Evolutionary conservation across 805 yeast genomes (phyloP).

Genomic region (Metschnikowia proteae): DNA sequence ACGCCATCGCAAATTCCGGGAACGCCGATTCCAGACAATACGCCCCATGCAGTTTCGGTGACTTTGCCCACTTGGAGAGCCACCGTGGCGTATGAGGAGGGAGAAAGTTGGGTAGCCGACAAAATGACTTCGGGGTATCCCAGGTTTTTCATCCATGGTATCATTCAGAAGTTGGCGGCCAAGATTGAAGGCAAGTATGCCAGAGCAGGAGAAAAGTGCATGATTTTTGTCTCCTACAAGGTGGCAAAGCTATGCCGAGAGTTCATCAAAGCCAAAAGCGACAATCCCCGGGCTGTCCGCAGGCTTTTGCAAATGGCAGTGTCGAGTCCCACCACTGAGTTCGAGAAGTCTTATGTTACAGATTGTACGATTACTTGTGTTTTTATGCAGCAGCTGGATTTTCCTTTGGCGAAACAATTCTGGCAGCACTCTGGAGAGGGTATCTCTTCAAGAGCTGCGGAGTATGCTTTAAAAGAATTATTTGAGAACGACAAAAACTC

Average conservation of each 20-base stretch:
- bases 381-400: slow-evolving; percentile 63
- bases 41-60: slow-evolving; percentile 91
- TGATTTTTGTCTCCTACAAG: slow-evolving; percentile 72
- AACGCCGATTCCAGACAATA: slow-evolving; percentile 81
- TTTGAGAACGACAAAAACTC: slow-evolving; percentile 20
- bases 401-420: slow-evolving; percentile 69
- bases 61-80: slow-evolving; percentile 95
- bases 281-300: slow-evolving; percentile 24
- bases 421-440: slow-evolving; percentile 99
- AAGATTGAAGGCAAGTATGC: slow-evolving; percentile 69
- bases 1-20: slow-evolving; percentile 55
- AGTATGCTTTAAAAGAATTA: slow-evolving; percentile 69
- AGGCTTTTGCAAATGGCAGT: slow-evolving; percentile 74
- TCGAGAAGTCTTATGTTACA: slow-evolving; percentile 55
- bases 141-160: slow-evolving; percentile 66
- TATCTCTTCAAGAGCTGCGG: slow-evolving; percentile 86
- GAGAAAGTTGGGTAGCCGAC: slow-evolving; percentile 72
- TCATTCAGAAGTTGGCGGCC: slow-evolving; percentile 53
- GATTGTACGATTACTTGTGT: slow-evolving; percentile 75
- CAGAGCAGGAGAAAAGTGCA: slow-evolving; percentile 67
- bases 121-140: slow-evolving; percentile 89
- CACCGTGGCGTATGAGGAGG: slow-evolving; percentile 88
- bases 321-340: slow-evolving; percentile 56
- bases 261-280: slow-evolving; percentile 50
- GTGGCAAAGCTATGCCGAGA: slow-evolving; percentile 85